Evolutionary conservation across 148 eudicot genomes (phyloP).

Genomic region (Camellia granthamiana): DNA sequence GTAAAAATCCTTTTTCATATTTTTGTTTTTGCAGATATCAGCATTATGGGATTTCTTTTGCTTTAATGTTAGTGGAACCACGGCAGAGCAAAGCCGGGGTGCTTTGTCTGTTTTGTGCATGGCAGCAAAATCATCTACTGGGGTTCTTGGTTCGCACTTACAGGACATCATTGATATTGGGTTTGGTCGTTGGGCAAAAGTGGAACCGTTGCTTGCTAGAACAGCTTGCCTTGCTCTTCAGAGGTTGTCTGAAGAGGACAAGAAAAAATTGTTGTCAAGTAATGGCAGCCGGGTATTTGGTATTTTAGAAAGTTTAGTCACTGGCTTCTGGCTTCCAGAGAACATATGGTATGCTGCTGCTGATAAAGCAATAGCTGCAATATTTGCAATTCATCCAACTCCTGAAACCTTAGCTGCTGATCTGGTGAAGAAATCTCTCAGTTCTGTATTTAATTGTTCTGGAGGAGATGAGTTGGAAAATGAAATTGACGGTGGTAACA

Average conservation of each 20-base stretch:
- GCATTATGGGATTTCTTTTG: slow-evolving; percentile 98
- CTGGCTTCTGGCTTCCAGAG: slow-evolving; percentile 79
- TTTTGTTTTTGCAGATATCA: slow-evolving; percentile 55
- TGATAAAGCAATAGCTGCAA: slow-evolving; percentile 81
- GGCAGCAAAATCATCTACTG: slow-evolving; percentile 85
- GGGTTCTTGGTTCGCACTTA: slow-evolving; percentile 75
- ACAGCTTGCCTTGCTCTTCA: slow-evolving; percentile 87
- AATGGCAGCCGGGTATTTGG: slow-evolving; percentile 66
- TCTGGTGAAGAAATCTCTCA: slow-evolving; percentile 58
- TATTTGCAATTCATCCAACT: slow-evolving; percentile 82
- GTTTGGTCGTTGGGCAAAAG: slow-evolving; percentile 97
- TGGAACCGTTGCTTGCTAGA: slow-evolving; percentile 95
- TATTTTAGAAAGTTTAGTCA: slow-evolving; percentile 60
- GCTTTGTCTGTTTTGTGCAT: slow-evolving; percentile 86
- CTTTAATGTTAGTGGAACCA: slow-evolving; percentile 80
- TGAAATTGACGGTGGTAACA: slow-evolving; percentile 32
- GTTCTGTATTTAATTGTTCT: slow-evolving; percentile 47
- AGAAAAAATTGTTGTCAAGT: slow-evolving; percentile 62
- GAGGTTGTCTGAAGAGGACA: slow-evolving; percentile 84
- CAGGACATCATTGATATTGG: slow-evolving; percentile 96
- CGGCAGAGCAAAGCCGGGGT: slow-evolving; percentile 93
- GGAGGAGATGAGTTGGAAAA: slow-evolving; percentile 43
- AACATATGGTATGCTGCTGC: slow-evolving; percentile 88
- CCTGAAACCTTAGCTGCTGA: slow-evolving; percentile 78
- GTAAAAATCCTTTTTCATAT: not conserved